Evolutionary conservation across 345 rosid genomes (phyloP).

Genomic region (Clausena lansium): DNA sequence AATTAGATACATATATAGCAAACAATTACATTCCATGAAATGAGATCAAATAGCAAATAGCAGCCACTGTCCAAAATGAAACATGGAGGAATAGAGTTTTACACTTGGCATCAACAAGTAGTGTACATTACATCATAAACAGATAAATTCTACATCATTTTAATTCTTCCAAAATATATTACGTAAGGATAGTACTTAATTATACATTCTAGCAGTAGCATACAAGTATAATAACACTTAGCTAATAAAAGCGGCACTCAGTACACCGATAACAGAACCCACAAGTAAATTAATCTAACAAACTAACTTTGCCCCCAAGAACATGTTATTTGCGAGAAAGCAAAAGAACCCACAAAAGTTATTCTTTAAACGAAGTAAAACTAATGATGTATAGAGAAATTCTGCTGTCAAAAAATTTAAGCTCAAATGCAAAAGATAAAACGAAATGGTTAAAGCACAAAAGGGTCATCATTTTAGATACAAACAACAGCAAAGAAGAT

Average conservation of each 20-base stretch:
- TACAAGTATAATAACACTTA: not conserved
- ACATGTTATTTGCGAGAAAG: not conserved
- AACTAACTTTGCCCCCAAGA: not conserved
- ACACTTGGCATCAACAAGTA: not conserved
- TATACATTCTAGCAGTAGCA: not conserved
- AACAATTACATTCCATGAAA: not conserved
- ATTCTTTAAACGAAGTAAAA: not conserved
- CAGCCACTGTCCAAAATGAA: not conserved
- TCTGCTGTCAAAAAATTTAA: not conserved
- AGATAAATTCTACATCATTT: not conserved
- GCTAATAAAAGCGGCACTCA: not conserved
- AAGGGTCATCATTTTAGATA: not conserved
- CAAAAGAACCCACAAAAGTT: not conserved
- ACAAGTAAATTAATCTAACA: not conserved
- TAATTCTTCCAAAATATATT: not conserved
- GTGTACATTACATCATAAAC: not conserved
- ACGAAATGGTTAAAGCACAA: not conserved
- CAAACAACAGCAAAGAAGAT: not conserved
- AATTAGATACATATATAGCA: not conserved
- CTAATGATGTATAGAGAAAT: not conserved
- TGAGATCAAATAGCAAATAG: not conserved
- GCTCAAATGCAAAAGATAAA: not conserved
- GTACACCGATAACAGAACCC: not conserved
- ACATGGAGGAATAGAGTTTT: too few relatives aligned
- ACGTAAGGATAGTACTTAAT: not conserved